A percentile compares a stretch with the other conserved stretches of the same genome.
These are phyloP conservation scores for Pseudonitzschia delicatissima DNA, from an alignment of 108 stramenopile genomes.

Conservation along the genomic window DNA sequence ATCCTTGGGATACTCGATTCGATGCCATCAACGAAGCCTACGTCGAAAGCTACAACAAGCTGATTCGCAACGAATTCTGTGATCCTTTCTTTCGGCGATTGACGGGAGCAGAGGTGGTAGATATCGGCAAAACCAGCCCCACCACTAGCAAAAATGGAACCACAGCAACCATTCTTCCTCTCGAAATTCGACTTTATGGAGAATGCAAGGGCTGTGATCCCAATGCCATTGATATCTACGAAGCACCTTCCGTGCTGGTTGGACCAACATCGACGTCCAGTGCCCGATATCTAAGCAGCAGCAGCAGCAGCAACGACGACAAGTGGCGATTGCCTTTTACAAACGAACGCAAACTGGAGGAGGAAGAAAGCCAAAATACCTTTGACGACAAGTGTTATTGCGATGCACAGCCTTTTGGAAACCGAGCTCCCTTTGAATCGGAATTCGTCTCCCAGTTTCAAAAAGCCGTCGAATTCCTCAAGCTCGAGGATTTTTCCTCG, in stretches of 20 bases:
- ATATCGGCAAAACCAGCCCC: not conserved
- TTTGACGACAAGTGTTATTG: conserved; percentile 5
- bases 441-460: conserved; percentile 5
- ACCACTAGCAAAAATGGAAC: no score
- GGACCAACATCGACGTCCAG: no score
- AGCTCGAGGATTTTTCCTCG: not conserved
- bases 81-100: conserved; percentile 16
- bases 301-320: not conserved
- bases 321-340: no score
- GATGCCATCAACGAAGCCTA: not conserved
- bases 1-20: not conserved
- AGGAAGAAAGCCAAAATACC: no score
- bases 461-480: not conserved
- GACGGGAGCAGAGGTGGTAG: not conserved
- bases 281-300: not conserved
- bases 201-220: conserved; percentile 1
- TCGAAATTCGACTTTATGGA: conserved; percentile 1
- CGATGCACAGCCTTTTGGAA: conserved; percentile 5
- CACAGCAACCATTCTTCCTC: conserved; percentile 1
- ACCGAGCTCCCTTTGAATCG: conserved; percentile 12
- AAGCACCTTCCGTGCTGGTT: not conserved
- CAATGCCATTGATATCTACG: not conserved
- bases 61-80: conserved; percentile 1
- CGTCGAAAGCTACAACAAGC: conserved; percentile 17
- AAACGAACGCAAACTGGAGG: no score